Evolutionary conservation across 371 early-diverging fungal species (phyloP).

Genomic region (Mortierella sp.): DNA sequence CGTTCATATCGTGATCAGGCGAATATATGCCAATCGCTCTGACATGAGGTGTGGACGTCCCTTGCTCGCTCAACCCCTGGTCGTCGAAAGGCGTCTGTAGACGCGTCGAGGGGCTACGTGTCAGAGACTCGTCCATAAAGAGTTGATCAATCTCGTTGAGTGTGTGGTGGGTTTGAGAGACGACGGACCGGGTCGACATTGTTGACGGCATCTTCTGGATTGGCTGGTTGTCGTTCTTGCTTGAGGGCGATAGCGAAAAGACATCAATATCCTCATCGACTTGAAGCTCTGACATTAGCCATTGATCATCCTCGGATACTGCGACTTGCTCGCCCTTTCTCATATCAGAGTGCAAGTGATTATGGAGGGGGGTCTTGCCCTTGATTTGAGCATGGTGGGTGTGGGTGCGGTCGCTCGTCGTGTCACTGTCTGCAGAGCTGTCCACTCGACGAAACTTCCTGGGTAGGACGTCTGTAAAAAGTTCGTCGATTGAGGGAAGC

Average conservation of each 20-base stretch:
- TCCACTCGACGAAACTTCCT: slow-evolving; percentile 6
- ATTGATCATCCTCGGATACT: neutral
- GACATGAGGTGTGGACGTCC: neutral
- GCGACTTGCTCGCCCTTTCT: neutral
- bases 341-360: neutral
- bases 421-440: slow-evolving; percentile 4
- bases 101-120: neutral
- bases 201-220: neutral
- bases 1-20: too few relatives aligned
- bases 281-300: neutral
- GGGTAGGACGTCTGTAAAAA: neutral
- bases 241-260: neutral
- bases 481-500: neutral
- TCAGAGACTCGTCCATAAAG: slow-evolving; percentile 14
- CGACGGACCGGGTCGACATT: slow-evolving; percentile 1
- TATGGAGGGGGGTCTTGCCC: neutral
- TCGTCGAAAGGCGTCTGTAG: neutral
- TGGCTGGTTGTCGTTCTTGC: neutral
- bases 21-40: neutral
- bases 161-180: slow-evolving; percentile 14
- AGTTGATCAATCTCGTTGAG: slow-evolving; percentile 30
- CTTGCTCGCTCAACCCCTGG: neutral
- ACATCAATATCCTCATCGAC: neutral
- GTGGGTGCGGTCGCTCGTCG: neutral
- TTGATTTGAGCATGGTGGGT: neutral